Evolutionary conservation across 768 basidiomycete species (phyloP), one percentile per base, ranked within the genome.

Genomic region (Mycena amicta): DNA sequence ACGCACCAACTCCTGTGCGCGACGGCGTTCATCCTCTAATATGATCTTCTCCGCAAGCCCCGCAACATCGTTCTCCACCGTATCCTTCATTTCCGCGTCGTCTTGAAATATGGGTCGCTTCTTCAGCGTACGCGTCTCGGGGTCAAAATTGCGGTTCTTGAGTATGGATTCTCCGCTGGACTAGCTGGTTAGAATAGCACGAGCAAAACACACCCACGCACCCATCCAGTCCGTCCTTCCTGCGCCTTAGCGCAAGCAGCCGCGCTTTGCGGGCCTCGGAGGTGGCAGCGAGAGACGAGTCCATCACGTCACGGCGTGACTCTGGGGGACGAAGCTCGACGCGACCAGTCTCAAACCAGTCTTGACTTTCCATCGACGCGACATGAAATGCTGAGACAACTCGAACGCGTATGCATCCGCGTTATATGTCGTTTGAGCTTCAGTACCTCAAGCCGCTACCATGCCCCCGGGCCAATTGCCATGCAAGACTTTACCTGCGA

Each of bases 41-140:
- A 97, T 87, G 67, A 97, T 94, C 65, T 76, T 75, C 70, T 95
- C 89, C 6, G 93, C 91, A 60, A 97, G 74, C 0, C 94, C 94
- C 55, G 87, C 82, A 2, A 96, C 88, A 57, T 87, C 79, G 65
- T 85, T 87, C 75, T 98, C 96, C 2, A 98, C 87, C 1, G 96
- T 97, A 66, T 97, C 93, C 60, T 87, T 78, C 70, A 83, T 81
- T 53, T 81, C 77, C 25, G 72, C 77, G 53, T 83, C 86, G 47
- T 85, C 85, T 11, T 68, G 26, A 23, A 55, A 71, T 26, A 74
- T 74, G 18, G 77, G 77, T 67, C 80, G 87, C 72, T 89, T 93
- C 71, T 84, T 84, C 65, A 90, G 72, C 52, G 88, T 90, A 57
- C 90, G 85, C 27, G 93, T 91, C 64, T 87, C 86, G 2, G 94